Conservation (phyloP, 2,329 filamentous ascomycete species). For the Fusarium vanettenii region DNA sequence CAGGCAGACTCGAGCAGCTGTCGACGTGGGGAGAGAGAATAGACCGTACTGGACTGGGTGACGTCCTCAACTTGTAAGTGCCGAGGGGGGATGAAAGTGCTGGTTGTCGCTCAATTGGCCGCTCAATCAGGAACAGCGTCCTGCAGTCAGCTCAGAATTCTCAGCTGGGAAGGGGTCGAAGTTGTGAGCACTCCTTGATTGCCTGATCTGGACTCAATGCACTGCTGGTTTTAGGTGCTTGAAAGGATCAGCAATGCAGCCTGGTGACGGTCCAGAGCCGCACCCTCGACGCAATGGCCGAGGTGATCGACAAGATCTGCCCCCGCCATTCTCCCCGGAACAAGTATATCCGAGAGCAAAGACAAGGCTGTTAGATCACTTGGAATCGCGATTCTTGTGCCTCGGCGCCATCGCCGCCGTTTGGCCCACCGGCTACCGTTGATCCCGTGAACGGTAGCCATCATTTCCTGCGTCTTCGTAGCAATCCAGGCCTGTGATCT, state of each 20-base stretch:
- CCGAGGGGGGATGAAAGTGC: conserved; percentile 14
- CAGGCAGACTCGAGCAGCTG: conserved; percentile 3
- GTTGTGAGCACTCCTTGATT: conserved; percentile 2
- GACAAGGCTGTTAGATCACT: conserved; percentile 29
- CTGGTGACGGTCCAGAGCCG: conserved; percentile 36
- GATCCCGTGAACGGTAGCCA: not conserved
- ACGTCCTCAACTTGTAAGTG: conserved; percentile 30
- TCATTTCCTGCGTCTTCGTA: not conserved
- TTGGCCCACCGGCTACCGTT: not conserved
- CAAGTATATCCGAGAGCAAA: conserved; percentile 31
- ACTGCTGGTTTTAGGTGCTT: conserved; percentile 11
- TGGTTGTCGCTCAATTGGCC: conserved; percentile 7
- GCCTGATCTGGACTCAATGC: conserved; percentile 21
- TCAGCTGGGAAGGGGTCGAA: conserved; percentile 23
- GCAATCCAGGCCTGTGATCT: not conserved
- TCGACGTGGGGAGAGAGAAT: conserved; percentile 14
- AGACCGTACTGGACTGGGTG: conserved; percentile 10
- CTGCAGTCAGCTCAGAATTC: conserved; percentile 18
- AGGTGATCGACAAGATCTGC: conserved; percentile 44
- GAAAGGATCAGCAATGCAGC: conserved; percentile 7
- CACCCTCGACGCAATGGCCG: conserved; percentile 24
- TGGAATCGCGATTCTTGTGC: conserved; percentile 11
- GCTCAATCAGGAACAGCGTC: conserved; percentile 33
- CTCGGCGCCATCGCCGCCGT: conserved; percentile 1
- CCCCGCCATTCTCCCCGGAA: conserved; percentile 40